Conservation (phyloP, 805 yeast genomes). For the Saccharomyces eubayanus region DNA sequence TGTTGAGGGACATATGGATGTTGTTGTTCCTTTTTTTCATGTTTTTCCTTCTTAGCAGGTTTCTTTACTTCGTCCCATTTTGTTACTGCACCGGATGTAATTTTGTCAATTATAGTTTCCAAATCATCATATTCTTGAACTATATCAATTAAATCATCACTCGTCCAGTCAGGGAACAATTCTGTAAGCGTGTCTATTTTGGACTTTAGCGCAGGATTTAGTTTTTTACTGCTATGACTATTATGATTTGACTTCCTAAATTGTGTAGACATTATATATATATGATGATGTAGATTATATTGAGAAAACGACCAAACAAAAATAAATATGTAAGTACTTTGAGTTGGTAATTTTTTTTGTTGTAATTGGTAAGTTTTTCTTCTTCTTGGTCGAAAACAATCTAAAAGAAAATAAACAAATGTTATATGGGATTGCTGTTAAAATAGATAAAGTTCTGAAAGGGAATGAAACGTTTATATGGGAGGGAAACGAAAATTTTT, state of each 20-base stretch:
- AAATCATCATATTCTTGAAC: constrained; percentile 71
- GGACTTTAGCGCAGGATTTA: constrained; percentile 28
- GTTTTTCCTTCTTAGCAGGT: constrained; percentile 48
- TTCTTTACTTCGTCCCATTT: constrained; percentile 91
- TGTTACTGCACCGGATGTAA: constrained; percentile 80
- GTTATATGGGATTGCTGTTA: not conserved
- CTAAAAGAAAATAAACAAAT: not conserved
- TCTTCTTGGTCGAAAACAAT: not conserved
- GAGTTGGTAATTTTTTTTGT: not conserved
- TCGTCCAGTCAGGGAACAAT: constrained; percentile 91
- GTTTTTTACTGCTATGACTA: constrained; percentile 18
- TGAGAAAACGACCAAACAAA: not conserved
- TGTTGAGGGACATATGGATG: constrained; percentile 7
- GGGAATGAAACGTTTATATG: not conserved
- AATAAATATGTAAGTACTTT: not conserved
- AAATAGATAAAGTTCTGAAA: not conserved
- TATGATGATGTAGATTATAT: not conserved
- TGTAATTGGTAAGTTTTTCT: not conserved
- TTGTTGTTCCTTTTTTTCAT: constrained; percentile 26
- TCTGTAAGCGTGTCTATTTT: constrained; percentile 58
- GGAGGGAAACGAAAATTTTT: constrained; percentile 1
- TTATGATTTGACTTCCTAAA: constrained; percentile 16
- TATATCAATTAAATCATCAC: constrained; percentile 70
- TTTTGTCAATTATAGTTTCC: constrained; percentile 75
- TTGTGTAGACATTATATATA: constrained; percentile 9